Evolutionary conservation across 1,284 basidiomycete genomes (phyloP), one percentile per base, ranked within the genome.

Genomic region (Grifola frondosa): DNA sequence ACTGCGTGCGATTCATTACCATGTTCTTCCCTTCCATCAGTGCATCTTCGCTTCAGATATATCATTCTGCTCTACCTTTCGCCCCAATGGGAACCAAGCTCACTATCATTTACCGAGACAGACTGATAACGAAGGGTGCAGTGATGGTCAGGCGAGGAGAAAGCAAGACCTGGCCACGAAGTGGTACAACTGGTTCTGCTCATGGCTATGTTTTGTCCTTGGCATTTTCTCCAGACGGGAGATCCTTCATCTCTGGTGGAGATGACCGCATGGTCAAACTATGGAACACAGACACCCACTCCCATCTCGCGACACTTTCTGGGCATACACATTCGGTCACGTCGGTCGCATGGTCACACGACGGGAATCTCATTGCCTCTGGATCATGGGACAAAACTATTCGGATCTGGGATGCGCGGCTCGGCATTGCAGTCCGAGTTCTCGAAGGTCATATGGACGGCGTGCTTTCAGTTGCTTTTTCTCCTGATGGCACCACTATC

Each of bases 371-470:
- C 24, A 46, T 52, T 25, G 56, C 45, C 10, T 58, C 54, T 17
- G 59, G 52, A 2, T 61, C 59, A 7, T 40, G 45, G 6, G 59
- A 61, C 46, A 39, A 26, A 17, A 52, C 52, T 6, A 39, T 61
- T 23, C 44, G 54, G 21, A 39, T 62, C 25, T 63, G 61, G 61
- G 42, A 52, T 36, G 42, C 43, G 11, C 26, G 36, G 16, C 47
- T 46, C 13, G 40, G 47, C 7, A 17, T n/a, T 2, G 8, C 33
- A 1, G 25, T 36, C 7, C 30, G 34, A 15, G n/a, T 26, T 10
- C 29, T 32, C 22, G 21, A 21, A 10, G 50, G 36, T 3, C 52
- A 58, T 48, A 20, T 21, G 3, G 40, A 40, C 17, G 22, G 15
- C 26, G 37, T 51, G 3, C 5, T 7, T 8, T 49, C 47, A 12